phyloP scores from a whole-genome alignment of 192 early-diverging fungal species.

The Umbelopsis isabellina region DNA sequence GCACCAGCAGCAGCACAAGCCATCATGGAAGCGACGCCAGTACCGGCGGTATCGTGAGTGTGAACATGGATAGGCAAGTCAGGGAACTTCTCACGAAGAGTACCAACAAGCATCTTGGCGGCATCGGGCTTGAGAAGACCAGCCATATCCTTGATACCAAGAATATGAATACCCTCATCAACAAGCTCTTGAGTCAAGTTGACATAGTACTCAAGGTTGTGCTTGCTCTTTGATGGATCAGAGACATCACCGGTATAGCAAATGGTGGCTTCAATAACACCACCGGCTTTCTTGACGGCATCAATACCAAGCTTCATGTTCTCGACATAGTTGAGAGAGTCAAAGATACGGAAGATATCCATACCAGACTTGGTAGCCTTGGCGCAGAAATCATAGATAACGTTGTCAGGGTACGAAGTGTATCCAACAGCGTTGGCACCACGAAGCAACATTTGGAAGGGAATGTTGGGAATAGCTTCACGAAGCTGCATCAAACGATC shows the following conservation, averaged over 20 bases:
- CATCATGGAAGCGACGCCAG: conserved; percentile 95
- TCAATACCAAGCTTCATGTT: conserved; percentile 95
- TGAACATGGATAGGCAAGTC: conserved; percentile 94
- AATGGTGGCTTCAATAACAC: conserved; percentile 90
- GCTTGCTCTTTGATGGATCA: conserved; percentile 79
- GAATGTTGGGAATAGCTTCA: conserved; percentile 90
- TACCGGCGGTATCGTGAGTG: conserved; percentile 97
- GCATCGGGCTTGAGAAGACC: conserved; percentile 93
- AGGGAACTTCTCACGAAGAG: conserved; percentile 86
- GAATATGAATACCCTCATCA: conserved; percentile 87
- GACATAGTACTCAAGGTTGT: conserved; percentile 91
- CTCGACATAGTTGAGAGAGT: conserved; percentile 96
- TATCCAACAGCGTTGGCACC: conserved; percentile 98
- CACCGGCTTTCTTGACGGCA: conserved; percentile 91
- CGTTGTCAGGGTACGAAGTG: conserved; percentile 97
- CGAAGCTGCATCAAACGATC: conserved; percentile 87
- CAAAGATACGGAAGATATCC: conserved; percentile 98
- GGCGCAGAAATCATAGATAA: conserved; percentile 95
- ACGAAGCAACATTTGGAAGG: conserved; percentile 98
- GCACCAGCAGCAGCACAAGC: conserved; percentile 91
- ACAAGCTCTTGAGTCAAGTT: conserved; percentile 90
- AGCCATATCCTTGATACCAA: conserved; percentile 97
- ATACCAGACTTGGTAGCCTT: conserved; percentile 88
- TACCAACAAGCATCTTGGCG: conserved; percentile 82
- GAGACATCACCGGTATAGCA: conserved; percentile 96